Evolutionary conservation across 257 asterid species (phyloP), one percentile per base, ranked within the genome.

Genomic region (Craterostigma plantagineum): DNA sequence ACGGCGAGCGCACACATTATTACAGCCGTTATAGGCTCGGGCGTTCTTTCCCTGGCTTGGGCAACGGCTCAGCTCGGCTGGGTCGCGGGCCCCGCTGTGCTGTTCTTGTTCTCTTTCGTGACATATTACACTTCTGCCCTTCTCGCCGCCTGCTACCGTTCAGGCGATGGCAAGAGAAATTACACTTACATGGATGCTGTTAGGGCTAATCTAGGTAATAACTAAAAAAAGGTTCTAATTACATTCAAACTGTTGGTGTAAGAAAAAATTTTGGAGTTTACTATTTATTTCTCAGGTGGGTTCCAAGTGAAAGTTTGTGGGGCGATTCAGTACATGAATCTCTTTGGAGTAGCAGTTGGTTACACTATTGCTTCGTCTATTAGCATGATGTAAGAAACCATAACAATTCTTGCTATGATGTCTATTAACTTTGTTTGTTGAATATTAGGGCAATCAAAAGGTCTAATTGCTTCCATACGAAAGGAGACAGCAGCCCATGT

Each of bases 141-240:
- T 30, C 58, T 58, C 10, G 58, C 63, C 10, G 45, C 48, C 9
- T 58, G 63, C 34, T 58, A 58, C 37, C 57, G 63, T 18, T 34
- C 49, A 7, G 58, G 45, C 10, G 45, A 40, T 14, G 63, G 63
- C 16, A 51, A 51, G 52, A 50, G 63, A 17, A 58, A 51, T 36
- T 58, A 58, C 43, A 58, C 63, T 35, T 58, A 58, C 40, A 58
- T 51, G 63, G 63, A 58, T 33, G 63, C 58, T n/a, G 58, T 58
- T 43, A 48, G 44, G 3, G 39, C 57, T 38, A 58, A 51, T 42
- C 41, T 58, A 15, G 63, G 63, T 58, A 38, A 35, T 15, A 7
- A 23, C 30, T 6, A 2, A 23, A 23, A 23, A 23, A 6, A n/a
- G n/a, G n/a, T n/a, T n/a, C n/a, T n/a, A n/a, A n/a, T n/a, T n/a